A percentile compares a stretch with the other conserved stretches of the same genome.
Conservation (phyloP, 2,329 filamentous ascomycete species). For the Colletotrichum orchidophilum region DNA sequence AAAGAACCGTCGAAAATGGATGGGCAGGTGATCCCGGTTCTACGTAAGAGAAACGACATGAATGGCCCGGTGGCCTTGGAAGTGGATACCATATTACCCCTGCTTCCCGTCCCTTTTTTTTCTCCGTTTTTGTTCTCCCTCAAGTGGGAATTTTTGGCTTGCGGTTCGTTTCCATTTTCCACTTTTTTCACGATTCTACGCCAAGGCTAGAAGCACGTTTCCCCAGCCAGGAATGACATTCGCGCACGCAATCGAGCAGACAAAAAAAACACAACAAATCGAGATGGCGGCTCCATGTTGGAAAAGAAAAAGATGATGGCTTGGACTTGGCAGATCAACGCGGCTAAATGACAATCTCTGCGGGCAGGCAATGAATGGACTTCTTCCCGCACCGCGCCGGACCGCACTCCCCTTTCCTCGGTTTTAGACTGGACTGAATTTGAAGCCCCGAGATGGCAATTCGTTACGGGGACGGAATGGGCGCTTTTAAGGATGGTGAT, state of each 20-base stretch:
- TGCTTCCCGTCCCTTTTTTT: constrained; percentile 19
- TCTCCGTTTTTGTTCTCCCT: constrained; percentile 1
- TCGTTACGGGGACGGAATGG: background rate
- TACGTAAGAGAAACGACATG: constrained; percentile 29
- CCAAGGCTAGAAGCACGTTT: background rate
- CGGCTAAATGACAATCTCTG: background rate
- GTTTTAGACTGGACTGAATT: background rate
- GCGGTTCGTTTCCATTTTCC: background rate
- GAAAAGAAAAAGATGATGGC: background rate
- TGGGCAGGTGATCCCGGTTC: constrained; percentile 6
- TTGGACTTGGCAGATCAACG: background rate
- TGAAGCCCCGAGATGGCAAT: background rate
- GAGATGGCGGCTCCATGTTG: background rate
- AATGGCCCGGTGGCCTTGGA: constrained; percentile 25
- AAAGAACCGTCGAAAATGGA: constrained; percentile 4
- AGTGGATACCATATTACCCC: constrained; percentile 13
- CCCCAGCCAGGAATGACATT: background rate
- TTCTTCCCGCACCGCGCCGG: background rate
- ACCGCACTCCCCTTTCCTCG: background rate
- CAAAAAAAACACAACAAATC: background rate
- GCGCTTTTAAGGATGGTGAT: background rate
- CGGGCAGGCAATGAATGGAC: background rate
- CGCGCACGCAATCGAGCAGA: background rate
- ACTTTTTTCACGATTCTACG: background rate
- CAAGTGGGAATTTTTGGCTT: background rate